Conservation (phyloP, 371 early-diverging fungal species). For the Entomophthora muscae region DNA sequence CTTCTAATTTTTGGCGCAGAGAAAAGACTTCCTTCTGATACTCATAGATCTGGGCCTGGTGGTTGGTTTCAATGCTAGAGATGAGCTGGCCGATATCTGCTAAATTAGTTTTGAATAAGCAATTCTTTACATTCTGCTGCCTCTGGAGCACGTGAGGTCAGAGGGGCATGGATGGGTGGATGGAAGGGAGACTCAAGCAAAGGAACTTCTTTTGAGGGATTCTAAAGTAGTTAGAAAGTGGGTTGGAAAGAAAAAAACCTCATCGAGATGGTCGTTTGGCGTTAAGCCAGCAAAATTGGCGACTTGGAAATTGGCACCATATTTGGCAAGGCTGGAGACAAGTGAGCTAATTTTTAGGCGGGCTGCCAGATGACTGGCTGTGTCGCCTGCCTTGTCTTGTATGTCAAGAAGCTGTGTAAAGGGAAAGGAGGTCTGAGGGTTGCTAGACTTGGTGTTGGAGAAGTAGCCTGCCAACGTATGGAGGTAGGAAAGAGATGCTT, state of each 20-base stretch:
- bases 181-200: neutral
- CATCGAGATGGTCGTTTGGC: slow-evolving; percentile 28
- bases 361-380: slow-evolving; percentile 77
- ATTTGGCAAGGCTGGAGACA: slow-evolving; percentile 45
- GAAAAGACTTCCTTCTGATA: neutral
- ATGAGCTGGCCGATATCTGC: neutral
- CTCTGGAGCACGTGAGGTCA: neutral
- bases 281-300: slow-evolving; percentile 53
- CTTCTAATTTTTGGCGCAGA: neutral
- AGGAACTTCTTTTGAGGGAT: neutral
- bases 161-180: neutral
- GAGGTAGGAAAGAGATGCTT: slow-evolving; percentile 71
- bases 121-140: neutral
- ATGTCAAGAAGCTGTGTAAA: slow-evolving; percentile 19
- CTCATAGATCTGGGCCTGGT: neutral
- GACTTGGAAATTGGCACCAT: slow-evolving; percentile 54
- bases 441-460: slow-evolving; percentile 29
- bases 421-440: neutral
- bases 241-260: neutral
- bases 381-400: slow-evolving; percentile 78
- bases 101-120: neutral
- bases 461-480: slow-evolving; percentile 52
- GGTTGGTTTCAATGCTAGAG: neutral
- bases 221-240: neutral
- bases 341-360: slow-evolving; percentile 43